Base-by-base conservation (phyloP, 306 rosid genomes). In the Gillenia trifoliata region DNA sequence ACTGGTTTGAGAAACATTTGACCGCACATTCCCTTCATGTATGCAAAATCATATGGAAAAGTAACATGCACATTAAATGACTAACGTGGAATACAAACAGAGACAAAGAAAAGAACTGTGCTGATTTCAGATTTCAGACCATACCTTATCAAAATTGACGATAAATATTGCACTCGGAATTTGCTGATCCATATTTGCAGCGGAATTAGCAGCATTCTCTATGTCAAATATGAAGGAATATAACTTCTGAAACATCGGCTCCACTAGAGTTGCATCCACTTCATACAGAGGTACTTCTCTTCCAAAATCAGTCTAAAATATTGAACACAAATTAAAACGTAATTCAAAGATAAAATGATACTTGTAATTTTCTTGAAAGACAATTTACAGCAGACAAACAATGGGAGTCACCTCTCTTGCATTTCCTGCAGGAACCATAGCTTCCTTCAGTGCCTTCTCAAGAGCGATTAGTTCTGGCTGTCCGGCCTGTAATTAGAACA, bases 111-210 rank as follows among this genome's bases (percentile, higher is more conserved):
- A 70, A 68, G 26, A 31, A 52, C 17, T 56, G 26, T 28, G 60
- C 57, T 57, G 63, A 74, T 68, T 25, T 70, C 36, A 75, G 63
- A 74, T 68, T 25, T 70, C 36, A 75, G 64, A 74, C 66, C 55
- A 60, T 86, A 93, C 98, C 97, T 93, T 93, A 78, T 93, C 98
- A 78, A 93, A 93, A 83, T 93, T 93, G 79, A 91, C 89, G 70
- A 91, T 47, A 86, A 91, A 93, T 80, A 93, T 89, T 78, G 91
- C 91, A 85, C 75, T 88, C 20, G 97, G 87, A 66, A 82, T 85
- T 61, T 87, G 91, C 74, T 75, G 86, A 77, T 88, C 96, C 88
- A 84, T 77, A 75, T 89, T 87, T 0, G 76, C 68, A 70, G 68
- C 83, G 52, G 96, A 84, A 70, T 82, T 54, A 67, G 85, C 87